phyloP scores from a whole-genome alignment of 352 stramenopile genomes.

The Globisporangium nagaii region DNA sequence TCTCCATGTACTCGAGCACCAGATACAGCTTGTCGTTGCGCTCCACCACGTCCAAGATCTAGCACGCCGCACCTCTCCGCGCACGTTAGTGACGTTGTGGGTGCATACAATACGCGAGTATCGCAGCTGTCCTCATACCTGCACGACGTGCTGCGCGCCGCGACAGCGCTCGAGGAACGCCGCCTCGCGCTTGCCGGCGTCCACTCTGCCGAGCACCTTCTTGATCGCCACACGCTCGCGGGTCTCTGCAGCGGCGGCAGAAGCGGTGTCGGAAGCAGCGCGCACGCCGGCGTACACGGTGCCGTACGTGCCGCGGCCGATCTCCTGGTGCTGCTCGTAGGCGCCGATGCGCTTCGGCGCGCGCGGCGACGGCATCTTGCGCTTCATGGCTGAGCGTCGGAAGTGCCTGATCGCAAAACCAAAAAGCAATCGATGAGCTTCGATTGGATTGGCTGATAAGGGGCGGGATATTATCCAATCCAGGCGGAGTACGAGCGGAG shows the following conservation, averaged over 20 bases:
- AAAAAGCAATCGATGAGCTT: too few species aligned
- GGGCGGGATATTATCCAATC: too few species aligned
- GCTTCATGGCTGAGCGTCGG: constrained; percentile 6
- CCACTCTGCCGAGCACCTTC: constrained; percentile 47
- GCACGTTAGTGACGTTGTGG: background rate
- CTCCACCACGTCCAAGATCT: constrained; percentile 58
- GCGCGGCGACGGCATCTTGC: constrained; percentile 14
- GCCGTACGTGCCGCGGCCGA: constrained; percentile 76
- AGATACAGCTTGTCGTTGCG: constrained; percentile 62
- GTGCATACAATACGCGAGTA: too few species aligned
- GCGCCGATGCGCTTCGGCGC: constrained; percentile 45
- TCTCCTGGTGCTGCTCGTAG: constrained; percentile 72
- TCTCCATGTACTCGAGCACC: constrained; percentile 77
- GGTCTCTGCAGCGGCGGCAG: background rate
- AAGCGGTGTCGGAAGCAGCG: background rate
- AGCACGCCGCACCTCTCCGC: too few species aligned
- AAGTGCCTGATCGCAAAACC: background rate
- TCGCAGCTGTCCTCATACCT: constrained; percentile 21
- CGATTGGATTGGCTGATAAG: background rate
- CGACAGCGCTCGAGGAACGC: constrained; percentile 42
- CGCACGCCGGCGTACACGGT: constrained; percentile 67
- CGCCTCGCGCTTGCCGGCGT: constrained; percentile 40
- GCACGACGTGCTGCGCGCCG: constrained; percentile 42
- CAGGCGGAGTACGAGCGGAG: too few species aligned
- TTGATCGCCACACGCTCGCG: constrained; percentile 61